Evolutionary conservation across 371 early-diverging fungal genomes (phyloP), one percentile per base, ranked within the genome.

Genomic region (Fennellomyces sp.): DNA sequence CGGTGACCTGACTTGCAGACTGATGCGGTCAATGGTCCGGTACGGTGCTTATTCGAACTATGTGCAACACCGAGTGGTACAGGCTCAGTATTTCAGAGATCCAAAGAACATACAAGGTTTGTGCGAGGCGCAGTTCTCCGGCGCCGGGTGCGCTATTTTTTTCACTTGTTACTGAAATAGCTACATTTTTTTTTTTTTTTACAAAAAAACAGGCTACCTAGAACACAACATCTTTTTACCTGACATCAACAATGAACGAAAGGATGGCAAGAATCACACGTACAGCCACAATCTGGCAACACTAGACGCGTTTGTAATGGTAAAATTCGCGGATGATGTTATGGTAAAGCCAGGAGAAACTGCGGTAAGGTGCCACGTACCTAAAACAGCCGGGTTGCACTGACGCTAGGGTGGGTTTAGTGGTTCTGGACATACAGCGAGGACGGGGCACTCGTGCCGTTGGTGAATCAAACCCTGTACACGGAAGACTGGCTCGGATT

Each of bases 71-170:
- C 88, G 88, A 49, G 76, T 95, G 11, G 81, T 97, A 13, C 98
- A 94, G 73, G 97, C 97, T 2, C 97, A 96, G 72, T 97, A 96
- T 63, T 95, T 81, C 69, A 93, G 88, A 65, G 88, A 91, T 61
- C 88, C 88, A 0, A 65, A 48, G 6, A 81, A 86, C 19, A 28
- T 84, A 13, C 76, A 84, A 41, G 66, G 80, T 74, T 50, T 60
- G 50, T 38, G n/a, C n/a, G n/a, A n/a, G n/a, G n/a, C n/a, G n/a
- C n/a, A n/a, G n/a, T n/a, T n/a, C n/a, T n/a, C n/a, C n/a, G n/a
- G n/a, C n/a, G n/a, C n/a, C n/a, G n/a, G n/a, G n/a, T n/a, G n/a
- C n/a, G n/a, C n/a, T n/a, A n/a, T n/a, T n/a, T n/a, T n/a, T n/a
- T n/a, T n/a, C n/a, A n/a, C n/a, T n/a, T n/a, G n/a, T n/a, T n/a